phyloP scores from a whole-genome alignment of 1,284 basidiomycete genomes.

The Ganoderma multipileum region DNA sequence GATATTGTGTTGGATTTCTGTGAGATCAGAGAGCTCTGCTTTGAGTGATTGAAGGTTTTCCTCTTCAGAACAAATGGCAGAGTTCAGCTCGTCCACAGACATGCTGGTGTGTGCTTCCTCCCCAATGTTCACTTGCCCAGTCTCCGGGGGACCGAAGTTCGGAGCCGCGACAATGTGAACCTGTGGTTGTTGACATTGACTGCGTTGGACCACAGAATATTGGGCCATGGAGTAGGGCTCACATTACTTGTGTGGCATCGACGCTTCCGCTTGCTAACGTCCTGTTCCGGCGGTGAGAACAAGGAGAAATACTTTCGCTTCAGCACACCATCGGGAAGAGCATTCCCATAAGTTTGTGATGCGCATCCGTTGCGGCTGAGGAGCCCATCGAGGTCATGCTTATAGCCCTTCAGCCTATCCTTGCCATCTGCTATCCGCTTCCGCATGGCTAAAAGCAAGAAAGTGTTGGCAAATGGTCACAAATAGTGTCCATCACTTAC shows the following conservation, averaged over 20 bases:
- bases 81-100: not conserved
- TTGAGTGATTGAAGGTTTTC: not conserved
- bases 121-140: not conserved
- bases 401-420: not conserved
- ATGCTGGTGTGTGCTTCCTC: not conserved
- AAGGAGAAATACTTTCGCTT: not conserved
- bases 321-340: not conserved
- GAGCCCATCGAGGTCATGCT: not conserved
- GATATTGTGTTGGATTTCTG: not conserved
- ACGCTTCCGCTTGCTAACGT: not conserved
- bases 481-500: not conserved
- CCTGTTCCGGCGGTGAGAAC: not conserved
- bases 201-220: not conserved
- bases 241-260: not conserved
- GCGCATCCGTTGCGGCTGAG: not conserved
- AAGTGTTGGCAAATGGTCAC: not conserved
- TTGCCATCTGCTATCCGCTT: not conserved
- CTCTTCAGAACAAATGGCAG: not conserved
- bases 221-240: not conserved
- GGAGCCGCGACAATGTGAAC: not conserved
- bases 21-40: not conserved
- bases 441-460: not conserved
- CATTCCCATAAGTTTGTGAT: not conserved
- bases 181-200: not conserved
- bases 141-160: not conserved